Percentiles rank a stretch among this genome's conserved stretches.
phyloP scores from a whole-genome alignment of 306 rosid genomes.

The Lathyrus oleraceus region DNA sequence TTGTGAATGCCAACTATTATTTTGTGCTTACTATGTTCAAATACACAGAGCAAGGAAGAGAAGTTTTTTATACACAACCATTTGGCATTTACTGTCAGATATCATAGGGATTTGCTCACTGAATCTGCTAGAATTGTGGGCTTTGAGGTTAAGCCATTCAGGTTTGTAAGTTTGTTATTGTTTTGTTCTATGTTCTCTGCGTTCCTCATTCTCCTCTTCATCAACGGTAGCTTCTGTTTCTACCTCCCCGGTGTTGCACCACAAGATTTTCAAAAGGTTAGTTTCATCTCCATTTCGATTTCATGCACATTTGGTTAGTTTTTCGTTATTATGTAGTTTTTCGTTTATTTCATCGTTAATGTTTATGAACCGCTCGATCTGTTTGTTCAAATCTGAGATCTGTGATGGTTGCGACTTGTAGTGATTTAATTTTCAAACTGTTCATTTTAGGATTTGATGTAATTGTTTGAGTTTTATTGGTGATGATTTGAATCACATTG shows the following conservation, averaged over 20 bases:
- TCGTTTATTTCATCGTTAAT: background rate
- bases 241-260: constrained; percentile 99
- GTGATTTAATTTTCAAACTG: background rate
- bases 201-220: constrained; percentile 46
- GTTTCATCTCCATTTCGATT: constrained; percentile 1
- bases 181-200: too few relatives aligned
- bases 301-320: background rate
- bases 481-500: background rate
- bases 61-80: too few relatives aligned
- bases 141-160: too few relatives aligned
- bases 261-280: constrained; percentile 80
- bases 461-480: background rate
- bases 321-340: background rate
- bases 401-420: constrained; percentile 5
- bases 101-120: too few relatives aligned
- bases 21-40: too few relatives aligned
- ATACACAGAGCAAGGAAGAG: too few relatives aligned
- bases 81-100: too few relatives aligned
- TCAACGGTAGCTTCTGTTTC: constrained; percentile 64
- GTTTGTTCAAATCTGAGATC: constrained; percentile 45
- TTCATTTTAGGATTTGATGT: background rate
- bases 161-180: too few relatives aligned
- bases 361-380: constrained; percentile 44
- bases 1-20: too few relatives aligned
- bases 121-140: too few relatives aligned